phyloP scores from a whole-genome alignment of 805 yeast species.

The Monosporozyma aerobia region DNA sequence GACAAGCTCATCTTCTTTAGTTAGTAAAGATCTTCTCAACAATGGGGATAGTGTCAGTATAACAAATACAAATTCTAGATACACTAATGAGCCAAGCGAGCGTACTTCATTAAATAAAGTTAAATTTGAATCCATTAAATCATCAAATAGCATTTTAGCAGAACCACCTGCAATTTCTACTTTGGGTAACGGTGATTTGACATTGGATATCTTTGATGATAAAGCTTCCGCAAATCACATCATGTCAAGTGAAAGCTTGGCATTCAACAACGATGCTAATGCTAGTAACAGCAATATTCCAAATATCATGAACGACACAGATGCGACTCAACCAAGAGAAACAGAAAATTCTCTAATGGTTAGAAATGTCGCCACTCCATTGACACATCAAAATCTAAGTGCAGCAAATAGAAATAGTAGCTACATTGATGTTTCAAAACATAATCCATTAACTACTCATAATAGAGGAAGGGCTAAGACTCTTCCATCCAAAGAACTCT shows the following conservation, averaged over 20 bases:
- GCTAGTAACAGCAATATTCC: background rate
- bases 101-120: slow-evolving; percentile 14
- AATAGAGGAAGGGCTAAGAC: slow-evolving; percentile 19
- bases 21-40: background rate
- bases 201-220: slow-evolving; percentile 29
- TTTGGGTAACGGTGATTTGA: slow-evolving; percentile 46
- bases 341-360: background rate
- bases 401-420: slow-evolving; percentile 9
- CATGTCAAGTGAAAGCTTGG: background rate
- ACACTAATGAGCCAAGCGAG: slow-evolving; percentile 2
- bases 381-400: background rate
- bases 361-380: background rate
- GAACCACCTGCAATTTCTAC: slow-evolving; percentile 41
- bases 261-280: background rate
- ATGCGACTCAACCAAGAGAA: background rate
- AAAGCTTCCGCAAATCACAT: background rate
- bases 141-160: slow-evolving; percentile 6
- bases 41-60: background rate
- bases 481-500: slow-evolving; percentile 12
- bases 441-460: slow-evolving; percentile 4
- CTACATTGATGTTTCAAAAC: slow-evolving; percentile 9
- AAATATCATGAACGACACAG: background rate
- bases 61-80: background rate
- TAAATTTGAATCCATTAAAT: slow-evolving; percentile 27
- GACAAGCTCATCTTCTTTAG: background rate